Percentiles rank a stretch among this genome's conserved stretches.
Conservation (phyloP, 441 rosid genomes). For the Manihot esculenta region DNA sequence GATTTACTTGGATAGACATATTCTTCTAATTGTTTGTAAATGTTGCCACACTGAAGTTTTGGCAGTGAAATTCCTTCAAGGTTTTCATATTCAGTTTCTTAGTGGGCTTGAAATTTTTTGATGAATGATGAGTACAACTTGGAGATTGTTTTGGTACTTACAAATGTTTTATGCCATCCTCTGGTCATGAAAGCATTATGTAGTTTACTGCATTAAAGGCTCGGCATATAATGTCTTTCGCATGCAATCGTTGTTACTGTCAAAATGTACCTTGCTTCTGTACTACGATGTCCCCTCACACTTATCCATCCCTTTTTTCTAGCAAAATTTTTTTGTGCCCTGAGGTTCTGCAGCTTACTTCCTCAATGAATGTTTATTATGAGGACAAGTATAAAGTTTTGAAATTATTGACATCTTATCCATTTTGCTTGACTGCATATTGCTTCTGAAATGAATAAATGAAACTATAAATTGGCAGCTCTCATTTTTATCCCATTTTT, state of each 20-base stretch:
- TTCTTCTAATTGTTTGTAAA: not conserved
- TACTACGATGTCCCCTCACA: no score
- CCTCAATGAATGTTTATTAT: not conserved
- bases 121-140: not conserved
- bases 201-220: not conserved
- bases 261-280: not conserved
- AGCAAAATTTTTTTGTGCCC: not conserved
- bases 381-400: not conserved
- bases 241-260: not conserved
- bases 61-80: not conserved
- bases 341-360: not conserved
- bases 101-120: constrained; percentile 1
- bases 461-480: constrained; percentile 13
- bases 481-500: constrained; percentile 7
- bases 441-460: constrained; percentile 13
- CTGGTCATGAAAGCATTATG: not conserved
- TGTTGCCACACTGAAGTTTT: not conserved
- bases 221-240: not conserved
- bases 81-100: not conserved
- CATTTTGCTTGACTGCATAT: not conserved
- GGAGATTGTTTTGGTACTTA: no score
- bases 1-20: not conserved
- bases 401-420: constrained; percentile 6
- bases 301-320: not conserved
- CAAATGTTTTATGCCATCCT: not conserved